Evolutionary conservation across 805 yeast genomes (phyloP), one percentile per base, ranked within the genome.

Genomic region (Pichia kluyveri): DNA sequence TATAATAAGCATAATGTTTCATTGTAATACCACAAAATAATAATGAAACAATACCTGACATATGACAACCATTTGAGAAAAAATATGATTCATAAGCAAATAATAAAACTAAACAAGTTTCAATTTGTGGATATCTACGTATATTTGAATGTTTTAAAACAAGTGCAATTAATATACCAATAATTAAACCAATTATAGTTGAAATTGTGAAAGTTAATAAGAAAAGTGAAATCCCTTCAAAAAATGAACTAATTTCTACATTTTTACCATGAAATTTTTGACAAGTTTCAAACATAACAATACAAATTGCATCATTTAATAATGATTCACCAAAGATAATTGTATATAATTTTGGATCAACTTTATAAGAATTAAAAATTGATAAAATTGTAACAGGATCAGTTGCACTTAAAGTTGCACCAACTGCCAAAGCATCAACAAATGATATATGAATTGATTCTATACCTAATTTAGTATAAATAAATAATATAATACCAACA

Each of bases 261-360:
- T 78, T 76, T 55, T 86, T 83, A 41, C 96, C 98, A 59, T 90
- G 95, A 66, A 93, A 88, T 67, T 89, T 87, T 65, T 89, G 97
- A 61, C 97, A 90, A 0, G 99, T 93, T 69, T 93, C 99, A 69
- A 93, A 93, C 96, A 93, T 91, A 57, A 93, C 99, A 63, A 93
- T 93, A 55, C 97, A 89, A 51, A 93, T 95, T 37, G 99, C 99
- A 70, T 93, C 99, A 63, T 93, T 93, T 53, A 93, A 71, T 50
- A 93, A 71, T 5, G 96, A 86, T 67, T 93, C 99, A 44, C 99
- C 99, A 65, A 93, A 91, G 53, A 93, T 95, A 53, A 93, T 89
- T 27, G 99, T 95, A 69, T 95, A 93, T 43, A 93, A 72, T 66
- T 95, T 93, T 11, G 99, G 99, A 65, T 93, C 99, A 36, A 93